Base-by-base conservation (phyloP, 2,329 filamentous ascomycete genomes). In the Bimuria novae-zelandiae region DNA sequence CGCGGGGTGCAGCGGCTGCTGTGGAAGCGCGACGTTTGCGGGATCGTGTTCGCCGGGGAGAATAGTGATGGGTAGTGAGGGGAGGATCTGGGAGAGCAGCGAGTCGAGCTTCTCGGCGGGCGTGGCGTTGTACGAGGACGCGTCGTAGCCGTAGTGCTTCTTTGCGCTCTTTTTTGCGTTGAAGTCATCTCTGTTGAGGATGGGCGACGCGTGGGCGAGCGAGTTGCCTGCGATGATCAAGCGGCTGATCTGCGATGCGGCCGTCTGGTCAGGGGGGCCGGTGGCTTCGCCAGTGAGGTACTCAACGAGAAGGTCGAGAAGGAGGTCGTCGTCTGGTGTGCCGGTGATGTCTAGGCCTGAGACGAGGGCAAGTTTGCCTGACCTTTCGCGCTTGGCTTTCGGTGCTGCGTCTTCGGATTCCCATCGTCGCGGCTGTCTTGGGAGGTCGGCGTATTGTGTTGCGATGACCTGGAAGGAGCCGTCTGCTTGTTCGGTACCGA, bases 101-200 rank as follows among this genome's bases (percentile, higher is more conserved):
- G 84, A 81, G 76, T 99, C 94, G 29, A 99, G 82, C 41, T 90
- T 87, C 51, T 89, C 85, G 3, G 90, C 92, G 0, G 94, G 94
- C 1, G 89, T 80, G 1, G 93, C 82, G 69, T 99, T 96, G 79
- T 97, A 99, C 0, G 89, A 76, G 49, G 88, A 87, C 52, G 90
- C 86, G 73, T 99, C 94, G 77, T 97, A 97, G 55, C 94, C 93
- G 75, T 97, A 97, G 71, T 95, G 96, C 73, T 91, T 96, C 77
- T 79, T 68, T 81, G 85, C 63, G 81, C 76, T 40, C 61, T 68
- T 80, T 69, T 69, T 68, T 7, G 63, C 67, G 17, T 68, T 68
- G 29, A 80, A 67, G 46, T 79, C 77, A 52, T 82, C 77, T 42
- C 77, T 70, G 6, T 76, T 73, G 0, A 78, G 74, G 16, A 80